These are phyloP conservation scores for Termitomyces bulborhizus DNA, from an alignment of 768 basidiomycete species.

Conservation along the genomic window DNA sequence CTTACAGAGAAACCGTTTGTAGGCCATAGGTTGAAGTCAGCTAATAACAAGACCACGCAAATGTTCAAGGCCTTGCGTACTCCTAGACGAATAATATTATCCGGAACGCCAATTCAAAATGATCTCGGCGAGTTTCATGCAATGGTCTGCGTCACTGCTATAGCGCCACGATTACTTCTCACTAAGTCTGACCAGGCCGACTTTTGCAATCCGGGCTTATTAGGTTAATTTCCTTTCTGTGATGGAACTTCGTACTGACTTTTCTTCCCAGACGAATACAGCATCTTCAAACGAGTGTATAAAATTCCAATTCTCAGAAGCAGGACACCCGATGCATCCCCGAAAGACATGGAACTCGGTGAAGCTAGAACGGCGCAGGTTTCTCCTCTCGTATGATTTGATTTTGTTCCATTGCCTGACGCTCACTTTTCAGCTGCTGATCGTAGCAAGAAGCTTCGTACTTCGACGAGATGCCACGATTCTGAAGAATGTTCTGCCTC, in stretches of 20 bases:
- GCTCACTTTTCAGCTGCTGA: conserved; percentile 43
- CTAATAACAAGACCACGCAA: conserved; percentile 82
- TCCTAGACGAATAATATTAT: conserved; percentile 77
- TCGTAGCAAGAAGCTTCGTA: conserved; percentile 83
- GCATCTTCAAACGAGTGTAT: conserved; percentile 73
- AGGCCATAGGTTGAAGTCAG: conserved; percentile 92
- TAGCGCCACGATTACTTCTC: neutral
- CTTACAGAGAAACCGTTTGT: neutral
- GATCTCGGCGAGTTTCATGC: conserved; percentile 93
- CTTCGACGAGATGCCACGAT: conserved; percentile 83
- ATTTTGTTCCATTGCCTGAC: neutral
- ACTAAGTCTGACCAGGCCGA: conserved; percentile 51
- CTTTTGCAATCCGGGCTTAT: conserved; percentile 89
- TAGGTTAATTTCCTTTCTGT: conserved; percentile 42
- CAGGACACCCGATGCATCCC: conserved; percentile 67
- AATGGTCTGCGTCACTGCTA: conserved; percentile 55
- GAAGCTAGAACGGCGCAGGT: conserved; percentile 76
- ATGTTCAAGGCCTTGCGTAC: conserved; percentile 81
- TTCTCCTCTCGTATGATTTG: neutral
- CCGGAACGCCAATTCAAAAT: conserved; percentile 97
- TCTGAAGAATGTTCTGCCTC: conserved; percentile 79
- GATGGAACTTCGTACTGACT: neutral
- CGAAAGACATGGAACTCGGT: conserved; percentile 72
- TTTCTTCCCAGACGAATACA: conserved; percentile 55
- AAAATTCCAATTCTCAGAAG: conserved; percentile 86